These are phyloP conservation scores for Corrigiola litoralis DNA, from an alignment of 179 eudicot species.

Conservation along the genomic window DNA sequence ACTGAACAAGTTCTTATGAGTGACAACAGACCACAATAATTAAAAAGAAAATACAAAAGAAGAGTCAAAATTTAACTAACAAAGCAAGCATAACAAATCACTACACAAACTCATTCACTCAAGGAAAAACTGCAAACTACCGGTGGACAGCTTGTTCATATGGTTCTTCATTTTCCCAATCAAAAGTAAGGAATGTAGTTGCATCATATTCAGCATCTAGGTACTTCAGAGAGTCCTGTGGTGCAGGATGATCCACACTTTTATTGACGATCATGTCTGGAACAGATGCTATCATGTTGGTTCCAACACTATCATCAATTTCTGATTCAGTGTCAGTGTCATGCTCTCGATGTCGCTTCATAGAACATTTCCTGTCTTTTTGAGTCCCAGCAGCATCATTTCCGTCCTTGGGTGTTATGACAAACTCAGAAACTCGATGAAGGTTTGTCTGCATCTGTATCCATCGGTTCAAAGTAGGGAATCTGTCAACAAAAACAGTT, in stretches of 20 bases:
- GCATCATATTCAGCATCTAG: constrained; percentile 46
- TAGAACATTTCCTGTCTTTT: constrained; percentile 39
- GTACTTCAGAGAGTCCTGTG: constrained; percentile 47
- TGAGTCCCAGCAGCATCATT: constrained; percentile 35
- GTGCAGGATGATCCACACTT: constrained; percentile 41
- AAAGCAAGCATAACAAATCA: background rate
- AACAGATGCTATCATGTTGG: constrained; percentile 26
- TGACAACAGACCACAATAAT: background rate
- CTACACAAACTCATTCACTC: constrained; percentile 14
- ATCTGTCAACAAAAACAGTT: constrained; percentile 43
- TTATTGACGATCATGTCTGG: constrained; percentile 40
- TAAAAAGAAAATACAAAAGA: background rate
- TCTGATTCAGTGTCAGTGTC: constrained; percentile 82
- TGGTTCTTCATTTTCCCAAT: constrained; percentile 97
- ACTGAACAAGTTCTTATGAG: background rate
- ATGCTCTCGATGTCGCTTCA: constrained; percentile 72
- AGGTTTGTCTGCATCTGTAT: constrained; percentile 99
- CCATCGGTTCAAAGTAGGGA: constrained; percentile 99
- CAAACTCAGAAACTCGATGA: constrained; percentile 86
- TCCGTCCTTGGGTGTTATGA: constrained; percentile 49
- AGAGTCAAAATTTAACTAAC: background rate
- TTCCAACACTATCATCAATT: constrained; percentile 54
- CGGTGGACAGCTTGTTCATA: constrained; percentile 87
- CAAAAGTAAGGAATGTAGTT: constrained; percentile 72
- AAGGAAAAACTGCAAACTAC: constrained; percentile 31